These are phyloP conservation scores for Xylaria telfairii DNA, from an alignment of 495 filamentous ascomycete genomes.

Conservation along the genomic window DNA sequence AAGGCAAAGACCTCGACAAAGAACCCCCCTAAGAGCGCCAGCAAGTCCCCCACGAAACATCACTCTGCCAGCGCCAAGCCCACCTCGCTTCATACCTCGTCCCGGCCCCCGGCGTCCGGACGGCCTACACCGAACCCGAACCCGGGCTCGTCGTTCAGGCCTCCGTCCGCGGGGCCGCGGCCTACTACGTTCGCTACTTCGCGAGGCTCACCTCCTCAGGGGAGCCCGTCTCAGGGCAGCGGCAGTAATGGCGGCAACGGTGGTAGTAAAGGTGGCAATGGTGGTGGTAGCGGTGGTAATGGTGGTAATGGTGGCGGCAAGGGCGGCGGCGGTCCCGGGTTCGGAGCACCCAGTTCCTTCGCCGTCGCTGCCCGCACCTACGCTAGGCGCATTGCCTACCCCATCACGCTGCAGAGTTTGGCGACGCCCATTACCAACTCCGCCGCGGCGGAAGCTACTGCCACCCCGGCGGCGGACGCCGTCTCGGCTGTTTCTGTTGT, in stretches of 20 bases:
- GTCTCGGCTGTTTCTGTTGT: not conserved
- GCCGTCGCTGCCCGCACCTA: not conserved
- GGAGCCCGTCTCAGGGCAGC: not conserved
- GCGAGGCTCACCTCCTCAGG: not conserved
- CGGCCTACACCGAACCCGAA: not conserved
- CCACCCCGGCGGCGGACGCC: not conserved
- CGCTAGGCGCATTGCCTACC: not conserved
- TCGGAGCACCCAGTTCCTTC: slow-evolving; percentile 1
- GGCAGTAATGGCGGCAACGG: not conserved
- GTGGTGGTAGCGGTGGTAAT: no score
- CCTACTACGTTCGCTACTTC: slow-evolving; percentile 9
- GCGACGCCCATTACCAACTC: slow-evolving; percentile 18
- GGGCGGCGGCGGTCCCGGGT: not conserved
- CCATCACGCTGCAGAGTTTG: slow-evolving; percentile 16
- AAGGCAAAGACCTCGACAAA: not conserved
- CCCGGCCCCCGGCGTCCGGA: not conserved
- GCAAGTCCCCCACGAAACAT: not conserved
- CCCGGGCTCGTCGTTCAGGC: not conserved
- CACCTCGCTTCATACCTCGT: not conserved
- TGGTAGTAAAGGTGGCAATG: no score
- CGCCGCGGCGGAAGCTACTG: not conserved
- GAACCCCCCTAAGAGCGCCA: not conserved
- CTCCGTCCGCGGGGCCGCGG: not conserved
- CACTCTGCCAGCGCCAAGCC: not conserved
- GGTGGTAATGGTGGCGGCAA: not conserved